Evolutionary conservation across 768 basidiomycete genomes (phyloP).

Genomic region (Xanthoconium purpureum): DNA sequence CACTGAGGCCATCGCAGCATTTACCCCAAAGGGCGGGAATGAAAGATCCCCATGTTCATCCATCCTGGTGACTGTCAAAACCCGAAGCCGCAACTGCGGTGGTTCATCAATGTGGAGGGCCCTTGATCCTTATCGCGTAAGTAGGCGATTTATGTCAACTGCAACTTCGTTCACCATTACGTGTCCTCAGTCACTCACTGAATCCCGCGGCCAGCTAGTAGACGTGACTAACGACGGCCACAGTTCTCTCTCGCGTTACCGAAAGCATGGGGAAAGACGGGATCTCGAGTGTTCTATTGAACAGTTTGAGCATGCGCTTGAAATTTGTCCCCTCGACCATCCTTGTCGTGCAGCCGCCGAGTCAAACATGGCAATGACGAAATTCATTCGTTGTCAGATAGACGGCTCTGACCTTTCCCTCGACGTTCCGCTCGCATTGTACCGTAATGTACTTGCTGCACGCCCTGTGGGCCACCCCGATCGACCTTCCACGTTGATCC

Average conservation of each 20-base stretch:
- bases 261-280: background rate
- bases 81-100: background rate
- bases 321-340: background rate
- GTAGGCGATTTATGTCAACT: background rate
- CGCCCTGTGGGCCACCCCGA: background rate
- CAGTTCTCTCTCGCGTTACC: background rate
- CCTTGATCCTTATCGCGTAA: background rate
- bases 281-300: background rate
- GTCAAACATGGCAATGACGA: background rate
- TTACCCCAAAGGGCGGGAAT: background rate
- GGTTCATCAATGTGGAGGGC: background rate
- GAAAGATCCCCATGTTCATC: background rate
- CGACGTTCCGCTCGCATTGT: background rate
- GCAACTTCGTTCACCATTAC: background rate
- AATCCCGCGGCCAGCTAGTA: background rate
- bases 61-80: background rate
- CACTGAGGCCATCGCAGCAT: background rate
- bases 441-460: background rate
- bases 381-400: background rate
- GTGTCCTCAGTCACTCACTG: background rate
- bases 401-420: background rate
- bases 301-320: background rate
- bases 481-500: background rate
- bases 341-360: background rate
- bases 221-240: background rate